These are phyloP conservation scores for Lachnellula hyalina DNA, from an alignment of 2,329 filamentous ascomycete genomes.

Conservation along the genomic window DNA sequence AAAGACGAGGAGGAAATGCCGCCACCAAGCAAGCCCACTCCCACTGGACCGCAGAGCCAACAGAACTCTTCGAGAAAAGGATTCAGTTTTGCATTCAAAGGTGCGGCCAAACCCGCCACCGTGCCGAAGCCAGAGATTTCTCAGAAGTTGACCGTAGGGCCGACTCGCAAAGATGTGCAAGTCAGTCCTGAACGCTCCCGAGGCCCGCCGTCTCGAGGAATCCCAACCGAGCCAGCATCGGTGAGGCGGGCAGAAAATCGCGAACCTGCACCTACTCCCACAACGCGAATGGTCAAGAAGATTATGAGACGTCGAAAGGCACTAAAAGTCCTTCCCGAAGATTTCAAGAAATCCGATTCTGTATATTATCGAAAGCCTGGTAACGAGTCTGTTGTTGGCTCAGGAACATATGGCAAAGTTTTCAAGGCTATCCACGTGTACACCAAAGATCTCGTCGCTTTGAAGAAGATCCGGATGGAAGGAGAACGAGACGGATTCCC, in stretches of 20 bases:
- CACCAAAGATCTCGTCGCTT: conserved; percentile 73
- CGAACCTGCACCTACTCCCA: conserved; percentile 33
- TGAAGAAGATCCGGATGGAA: conserved; percentile 92
- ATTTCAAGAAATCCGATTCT: conserved; percentile 74
- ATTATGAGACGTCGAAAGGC: conserved; percentile 64
- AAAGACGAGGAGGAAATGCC: conserved; percentile 47
- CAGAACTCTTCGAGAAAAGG: conserved; percentile 46
- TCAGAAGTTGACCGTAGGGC: conserved; percentile 58
- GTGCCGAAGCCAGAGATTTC: conserved; percentile 60
- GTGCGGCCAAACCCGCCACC: conserved; percentile 54
- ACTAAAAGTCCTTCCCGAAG: conserved; percentile 62
- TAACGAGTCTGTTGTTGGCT: conserved; percentile 95
- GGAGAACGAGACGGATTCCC: conserved; percentile 87
- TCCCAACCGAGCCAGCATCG: conserved; percentile 51
- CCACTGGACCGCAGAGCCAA: conserved; percentile 37
- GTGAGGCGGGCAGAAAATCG: conserved; percentile 33
- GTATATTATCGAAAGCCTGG: conserved; percentile 94
- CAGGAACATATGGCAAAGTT: conserved; percentile 92
- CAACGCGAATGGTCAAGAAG: conserved; percentile 56
- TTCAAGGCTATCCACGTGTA: conserved; percentile 95
- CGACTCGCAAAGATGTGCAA: conserved; percentile 22
- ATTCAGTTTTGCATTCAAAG: conserved; percentile 92
- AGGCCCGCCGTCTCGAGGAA: conserved; percentile 31
- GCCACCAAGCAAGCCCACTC: conserved; percentile 46
- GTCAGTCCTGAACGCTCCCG: conserved; percentile 40